These are phyloP conservation scores for Petunia secreta DNA, from an alignment of 257 asterid genomes.

Conservation along the genomic window DNA sequence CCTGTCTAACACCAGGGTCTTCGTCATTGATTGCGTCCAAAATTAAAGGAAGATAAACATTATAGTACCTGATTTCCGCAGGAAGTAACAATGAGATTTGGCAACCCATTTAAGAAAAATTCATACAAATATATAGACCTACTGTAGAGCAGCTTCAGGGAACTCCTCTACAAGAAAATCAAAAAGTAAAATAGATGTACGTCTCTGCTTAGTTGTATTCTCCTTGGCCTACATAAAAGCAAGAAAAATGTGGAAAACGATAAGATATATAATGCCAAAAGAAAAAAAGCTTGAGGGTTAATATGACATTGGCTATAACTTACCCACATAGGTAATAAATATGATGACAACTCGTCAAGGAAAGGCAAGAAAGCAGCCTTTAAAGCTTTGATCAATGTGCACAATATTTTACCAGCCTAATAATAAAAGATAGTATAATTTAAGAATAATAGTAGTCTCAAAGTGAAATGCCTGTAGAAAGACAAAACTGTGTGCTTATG, in stretches of 20 bases:
- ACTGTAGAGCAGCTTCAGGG: slow-evolving; percentile 82
- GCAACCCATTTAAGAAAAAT: slow-evolving; percentile 25
- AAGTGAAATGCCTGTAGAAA: slow-evolving; percentile 57
- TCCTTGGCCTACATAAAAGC: slow-evolving; percentile 70
- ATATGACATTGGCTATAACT: no score
- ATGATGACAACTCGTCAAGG: no score
- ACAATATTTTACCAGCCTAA: no score
- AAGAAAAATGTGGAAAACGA: slow-evolving; percentile 34
- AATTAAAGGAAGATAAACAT: slow-evolving; percentile 36
- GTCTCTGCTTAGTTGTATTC: slow-evolving; percentile 89
- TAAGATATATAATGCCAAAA: slow-evolving; percentile 87
- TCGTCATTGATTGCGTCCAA: slow-evolving; percentile 82
- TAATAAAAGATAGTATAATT: no score
- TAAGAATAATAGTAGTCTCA: no score
- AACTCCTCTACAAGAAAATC: slow-evolving; percentile 98
- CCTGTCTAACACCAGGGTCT: slow-evolving; percentile 91
- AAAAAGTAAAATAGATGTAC: slow-evolving; percentile 91
- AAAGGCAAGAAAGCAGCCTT: no score
- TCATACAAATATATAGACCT: slow-evolving; percentile 24
- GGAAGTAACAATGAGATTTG: neutral
- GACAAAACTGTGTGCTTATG: slow-evolving; percentile 80
- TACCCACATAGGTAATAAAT: no score
- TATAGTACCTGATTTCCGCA: slow-evolving; percentile 67
- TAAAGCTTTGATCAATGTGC: no score
- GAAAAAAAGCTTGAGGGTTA: slow-evolving; percentile 30